Conservation (phyloP, 2,329 filamentous ascomycete genomes). For the Basipetospora chlamydospora region DNA sequence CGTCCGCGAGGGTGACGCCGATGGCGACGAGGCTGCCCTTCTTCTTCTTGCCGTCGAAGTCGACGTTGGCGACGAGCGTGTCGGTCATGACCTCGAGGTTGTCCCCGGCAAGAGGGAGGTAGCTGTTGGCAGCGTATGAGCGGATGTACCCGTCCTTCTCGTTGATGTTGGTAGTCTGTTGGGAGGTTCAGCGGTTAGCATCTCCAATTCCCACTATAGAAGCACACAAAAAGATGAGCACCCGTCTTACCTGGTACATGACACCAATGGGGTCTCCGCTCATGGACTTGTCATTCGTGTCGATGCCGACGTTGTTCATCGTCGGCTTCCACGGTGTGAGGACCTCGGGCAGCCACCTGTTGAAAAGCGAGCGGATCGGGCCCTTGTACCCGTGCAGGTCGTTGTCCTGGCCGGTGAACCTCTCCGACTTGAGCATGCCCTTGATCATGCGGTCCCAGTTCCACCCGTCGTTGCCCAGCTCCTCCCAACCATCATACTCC, state of each 20-base stretch:
- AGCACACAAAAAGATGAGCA: too few relatives aligned
- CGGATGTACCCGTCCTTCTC: slow-evolving; percentile 25
- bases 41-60: slow-evolving; percentile 6
- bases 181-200: too few relatives aligned
- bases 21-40: slow-evolving; percentile 12
- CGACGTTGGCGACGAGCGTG: slow-evolving; percentile 14
- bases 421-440: slow-evolving; percentile 16
- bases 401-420: slow-evolving; percentile 11
- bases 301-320: slow-evolving; percentile 26
- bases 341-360: slow-evolving; percentile 25
- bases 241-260: too few relatives aligned
- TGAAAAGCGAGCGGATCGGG: slow-evolving; percentile 17
- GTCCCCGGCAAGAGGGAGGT: slow-evolving; percentile 21
- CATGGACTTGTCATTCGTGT: slow-evolving; percentile 27
- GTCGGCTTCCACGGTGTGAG: slow-evolving; percentile 28
- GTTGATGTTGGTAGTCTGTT: slow-evolving; percentile 34
- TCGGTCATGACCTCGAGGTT: slow-evolving; percentile 26
- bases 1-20: slow-evolving; percentile 21
- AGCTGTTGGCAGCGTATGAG: slow-evolving; percentile 30
- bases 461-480: slow-evolving; percentile 21
- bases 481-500: slow-evolving; percentile 23
- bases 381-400: slow-evolving; percentile 10
- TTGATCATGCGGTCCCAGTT: slow-evolving; percentile 20
- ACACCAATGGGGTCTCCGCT: slow-evolving; percentile 34
- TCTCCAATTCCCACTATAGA: too few relatives aligned